Evolutionary conservation across 2,329 filamentous ascomycete species (phyloP).

Genomic region (Rhexocercosporidium sp.): DNA sequence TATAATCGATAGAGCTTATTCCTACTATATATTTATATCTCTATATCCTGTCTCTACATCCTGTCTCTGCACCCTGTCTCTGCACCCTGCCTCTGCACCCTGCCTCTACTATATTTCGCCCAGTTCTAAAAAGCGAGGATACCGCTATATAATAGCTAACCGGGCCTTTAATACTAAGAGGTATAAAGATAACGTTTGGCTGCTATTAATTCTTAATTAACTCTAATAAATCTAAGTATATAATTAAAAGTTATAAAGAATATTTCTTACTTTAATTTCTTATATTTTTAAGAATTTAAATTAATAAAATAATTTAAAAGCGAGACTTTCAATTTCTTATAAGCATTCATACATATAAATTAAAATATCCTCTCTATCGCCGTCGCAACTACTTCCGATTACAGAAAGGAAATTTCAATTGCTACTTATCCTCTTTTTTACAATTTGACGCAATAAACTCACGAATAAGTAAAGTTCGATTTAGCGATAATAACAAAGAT

Average conservation of each 20-base stretch:
- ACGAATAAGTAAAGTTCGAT: too few species aligned
- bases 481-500: too few species aligned
- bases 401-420: constrained; percentile 12
- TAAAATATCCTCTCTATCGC: constrained; percentile 10
- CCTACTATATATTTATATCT: not conserved
- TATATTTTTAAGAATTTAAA: not conserved
- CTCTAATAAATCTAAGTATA: not conserved
- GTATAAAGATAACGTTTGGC: not conserved
- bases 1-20: too few species aligned
- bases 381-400: constrained; percentile 11
- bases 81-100: not conserved
- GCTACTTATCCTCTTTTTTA: not conserved
- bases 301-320: too few species aligned
- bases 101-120: not conserved
- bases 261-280: too few species aligned
- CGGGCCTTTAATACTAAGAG: not conserved
- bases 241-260: too few species aligned
- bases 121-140: not conserved
- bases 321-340: not conserved
- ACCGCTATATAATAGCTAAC: not conserved
- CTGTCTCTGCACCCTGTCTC: too few species aligned
- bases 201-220: not conserved
- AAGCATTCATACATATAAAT: not conserved
- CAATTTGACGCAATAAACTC: constrained; percentile 8
- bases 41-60: not conserved